Conservation (phyloP, 768 basidiomycete species). For the Mrakia gelida region DNA sequence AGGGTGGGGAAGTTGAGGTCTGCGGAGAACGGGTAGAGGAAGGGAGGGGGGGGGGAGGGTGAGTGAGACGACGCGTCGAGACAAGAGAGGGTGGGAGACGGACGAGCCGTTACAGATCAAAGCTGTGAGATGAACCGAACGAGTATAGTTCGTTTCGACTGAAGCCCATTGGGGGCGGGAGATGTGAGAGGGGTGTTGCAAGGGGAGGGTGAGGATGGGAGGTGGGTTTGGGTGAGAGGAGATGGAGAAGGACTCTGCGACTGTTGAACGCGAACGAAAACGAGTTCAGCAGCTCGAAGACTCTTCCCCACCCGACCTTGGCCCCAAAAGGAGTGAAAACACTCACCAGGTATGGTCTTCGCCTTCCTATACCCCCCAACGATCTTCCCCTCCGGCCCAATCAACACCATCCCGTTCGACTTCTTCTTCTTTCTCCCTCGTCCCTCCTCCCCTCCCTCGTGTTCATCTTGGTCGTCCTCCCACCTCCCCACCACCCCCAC, state of each 20-base stretch:
- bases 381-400: constrained; percentile 7
- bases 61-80: neutral
- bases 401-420: constrained; percentile 7
- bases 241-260: constrained; percentile 27
- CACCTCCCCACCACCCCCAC: constrained; percentile 8
- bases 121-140: neutral
- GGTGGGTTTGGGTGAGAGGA: neutral
- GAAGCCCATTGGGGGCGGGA: constrained; percentile 6
- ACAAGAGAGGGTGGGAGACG: neutral
- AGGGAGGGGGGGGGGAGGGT: neutral
- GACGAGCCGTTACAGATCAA: constrained; percentile 28
- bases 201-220: neutral
- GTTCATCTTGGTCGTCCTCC: neutral
- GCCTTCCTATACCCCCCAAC: constrained; percentile 17
- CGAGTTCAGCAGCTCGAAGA: no score
- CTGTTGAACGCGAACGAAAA: neutral
- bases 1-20: constrained; percentile 13
- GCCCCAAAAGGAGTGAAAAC: no score
- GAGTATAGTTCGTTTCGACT: neutral
- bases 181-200: neutral
- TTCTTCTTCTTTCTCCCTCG: neutral
- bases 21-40: neutral
- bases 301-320: no score
- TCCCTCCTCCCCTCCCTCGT: neutral
- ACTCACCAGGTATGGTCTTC: constrained; percentile 4